Evolutionary conservation across 805 yeast genomes (phyloP).

Genomic region (Isabelozyma rhagii): DNA sequence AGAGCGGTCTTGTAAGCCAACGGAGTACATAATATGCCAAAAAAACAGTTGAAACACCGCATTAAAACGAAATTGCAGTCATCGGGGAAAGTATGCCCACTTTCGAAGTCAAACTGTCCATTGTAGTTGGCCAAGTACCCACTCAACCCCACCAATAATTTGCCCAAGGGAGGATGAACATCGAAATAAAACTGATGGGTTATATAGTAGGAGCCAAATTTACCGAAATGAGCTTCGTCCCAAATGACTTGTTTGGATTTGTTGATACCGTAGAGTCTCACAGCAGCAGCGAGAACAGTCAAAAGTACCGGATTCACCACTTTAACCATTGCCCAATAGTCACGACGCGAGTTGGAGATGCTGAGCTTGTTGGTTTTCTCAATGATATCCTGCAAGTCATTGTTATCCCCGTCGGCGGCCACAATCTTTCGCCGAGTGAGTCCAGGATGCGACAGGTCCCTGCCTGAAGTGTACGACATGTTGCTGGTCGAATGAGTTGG

Average conservation of each 20-base stretch:
- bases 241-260: slow-evolving; percentile 78
- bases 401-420: not conserved
- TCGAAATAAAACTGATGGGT: slow-evolving; percentile 90
- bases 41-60: slow-evolving; percentile 84
- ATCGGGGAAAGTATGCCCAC: slow-evolving; percentile 75
- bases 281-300: slow-evolving; percentile 34
- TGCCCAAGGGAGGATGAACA: slow-evolving; percentile 97
- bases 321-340: slow-evolving; percentile 6
- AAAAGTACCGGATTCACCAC: slow-evolving; percentile 28
- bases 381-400: slow-evolving; percentile 2
- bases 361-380: not conserved
- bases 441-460: not conserved
- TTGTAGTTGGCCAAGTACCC: slow-evolving; percentile 85
- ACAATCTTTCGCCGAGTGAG: not conserved
- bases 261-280: slow-evolving; percentile 75
- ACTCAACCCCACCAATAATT: slow-evolving; percentile 84
- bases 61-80: slow-evolving; percentile 76
- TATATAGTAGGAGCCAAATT: slow-evolving; percentile 88
- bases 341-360: not conserved
- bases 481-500: not conserved
- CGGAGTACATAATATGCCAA: slow-evolving; percentile 83
- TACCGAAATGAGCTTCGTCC: slow-evolving; percentile 98
- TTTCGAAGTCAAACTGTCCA: slow-evolving; percentile 86
- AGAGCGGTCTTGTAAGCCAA: slow-evolving; percentile 80
- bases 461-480: not conserved